Evolutionary conservation across 2,329 filamentous ascomycete species (phyloP).

Genomic region (Pseudogymnoascus sp.): DNA sequence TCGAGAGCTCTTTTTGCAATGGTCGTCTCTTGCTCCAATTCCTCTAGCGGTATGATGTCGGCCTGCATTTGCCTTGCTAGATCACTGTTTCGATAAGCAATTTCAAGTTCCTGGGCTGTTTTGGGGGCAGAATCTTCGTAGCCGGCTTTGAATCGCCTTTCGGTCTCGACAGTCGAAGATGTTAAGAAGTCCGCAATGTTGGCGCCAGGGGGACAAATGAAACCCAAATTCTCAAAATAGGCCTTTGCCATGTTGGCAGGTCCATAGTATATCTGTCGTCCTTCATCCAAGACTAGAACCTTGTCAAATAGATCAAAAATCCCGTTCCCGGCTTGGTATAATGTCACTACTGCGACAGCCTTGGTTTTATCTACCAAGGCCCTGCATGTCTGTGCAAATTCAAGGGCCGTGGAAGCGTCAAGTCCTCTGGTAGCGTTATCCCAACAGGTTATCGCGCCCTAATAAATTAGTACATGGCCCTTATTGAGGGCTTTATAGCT

Average conservation of each 20-base stretch:
- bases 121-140: conserved; percentile 36
- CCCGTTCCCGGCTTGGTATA: conserved; percentile 62
- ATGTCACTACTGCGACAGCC: conserved; percentile 50
- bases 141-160: conserved; percentile 49
- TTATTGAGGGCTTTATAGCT: conserved; percentile 30
- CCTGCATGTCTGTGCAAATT: conserved; percentile 52
- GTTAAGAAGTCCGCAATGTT: conserved; percentile 60
- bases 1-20: conserved; percentile 28
- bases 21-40: conserved; percentile 48
- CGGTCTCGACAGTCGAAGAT: conserved; percentile 56
- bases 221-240: conserved; percentile 58
- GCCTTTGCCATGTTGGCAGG: conserved; percentile 47
- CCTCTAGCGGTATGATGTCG: conserved; percentile 19
- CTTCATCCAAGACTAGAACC: conserved; percentile 57
- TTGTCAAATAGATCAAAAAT: conserved; percentile 66
- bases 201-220: conserved; percentile 51
- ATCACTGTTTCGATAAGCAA: conserved; percentile 42
- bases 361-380: conserved; percentile 55
- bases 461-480: neutral
- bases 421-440: conserved; percentile 59
- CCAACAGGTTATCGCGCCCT: conserved; percentile 49
- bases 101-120: conserved; percentile 36
- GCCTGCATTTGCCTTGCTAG: conserved; percentile 42
- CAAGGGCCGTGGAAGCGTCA: conserved; percentile 54
- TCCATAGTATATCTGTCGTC: conserved; percentile 58